These are phyloP conservation scores for Aspergillus puulaauensis DNA, from an alignment of 2,329 filamentous ascomycete species.

Conservation along the genomic window DNA sequence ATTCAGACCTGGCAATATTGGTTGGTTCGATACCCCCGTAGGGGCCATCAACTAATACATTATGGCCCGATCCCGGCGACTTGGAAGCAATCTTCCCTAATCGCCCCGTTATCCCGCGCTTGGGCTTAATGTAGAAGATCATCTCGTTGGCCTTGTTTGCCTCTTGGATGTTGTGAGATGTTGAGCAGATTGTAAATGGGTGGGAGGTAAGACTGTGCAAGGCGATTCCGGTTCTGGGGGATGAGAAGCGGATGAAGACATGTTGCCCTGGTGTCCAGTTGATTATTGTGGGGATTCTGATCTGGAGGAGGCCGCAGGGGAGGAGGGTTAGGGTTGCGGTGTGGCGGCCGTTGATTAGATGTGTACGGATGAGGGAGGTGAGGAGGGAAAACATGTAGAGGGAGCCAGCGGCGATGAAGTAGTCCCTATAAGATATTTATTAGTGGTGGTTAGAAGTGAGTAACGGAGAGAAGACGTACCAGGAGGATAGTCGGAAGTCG, in stretches of 20 bases:
- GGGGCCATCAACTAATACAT: constrained; percentile 58
- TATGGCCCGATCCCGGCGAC: constrained; percentile 38
- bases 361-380: constrained; percentile 48
- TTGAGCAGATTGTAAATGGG: constrained; percentile 57
- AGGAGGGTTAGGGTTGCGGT: constrained; percentile 45
- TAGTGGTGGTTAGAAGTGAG: neutral
- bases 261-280: constrained; percentile 56
- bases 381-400: constrained; percentile 52
- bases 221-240: constrained; percentile 26
- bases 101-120: constrained; percentile 51
- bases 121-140: constrained; percentile 54
- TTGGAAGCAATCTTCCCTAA: constrained; percentile 43
- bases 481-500: constrained; percentile 55
- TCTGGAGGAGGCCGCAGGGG: constrained; percentile 41
- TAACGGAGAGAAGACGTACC: constrained; percentile 30
- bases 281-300: constrained; percentile 46
- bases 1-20: constrained; percentile 41
- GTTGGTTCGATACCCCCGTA: constrained; percentile 51
- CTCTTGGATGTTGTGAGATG: constrained; percentile 31
- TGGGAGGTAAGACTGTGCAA: constrained; percentile 49
- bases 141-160: constrained; percentile 37
- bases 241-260: constrained; percentile 53
- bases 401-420: constrained; percentile 58
- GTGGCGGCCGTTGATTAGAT: constrained; percentile 51
- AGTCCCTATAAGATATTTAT: constrained; percentile 46